Evolutionary conservation across 495 filamentous ascomycete genomes (phyloP), one percentile per base, ranked within the genome.

Genomic region (Penicillium subrubescens): DNA sequence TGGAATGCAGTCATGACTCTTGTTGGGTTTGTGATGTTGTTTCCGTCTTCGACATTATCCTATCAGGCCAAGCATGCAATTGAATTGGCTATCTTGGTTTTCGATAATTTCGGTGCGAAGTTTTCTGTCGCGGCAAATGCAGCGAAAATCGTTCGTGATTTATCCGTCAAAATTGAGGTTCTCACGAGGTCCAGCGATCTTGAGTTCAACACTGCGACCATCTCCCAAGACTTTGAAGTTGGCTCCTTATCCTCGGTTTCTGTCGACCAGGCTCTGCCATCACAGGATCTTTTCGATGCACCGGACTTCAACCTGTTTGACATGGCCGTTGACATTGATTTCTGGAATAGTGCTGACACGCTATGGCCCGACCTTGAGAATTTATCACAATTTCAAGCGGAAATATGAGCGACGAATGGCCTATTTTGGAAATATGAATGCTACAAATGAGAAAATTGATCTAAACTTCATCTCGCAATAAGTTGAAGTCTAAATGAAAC

Each of bases 1-100:
- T 86, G 83, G 83, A 84, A 84, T 55, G 78, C 81, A 3, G 68
- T 79, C 21, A 76, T 86, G 61, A 75, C 82, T 4, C 65, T 86
- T 7, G 67, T 86, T 15, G 84, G 82, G 5, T 87, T 81, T 51
- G 59, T 81, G 5, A 60, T 86, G 0, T 81, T 78, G 0, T 81
- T 78, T 33, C 83, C 83, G 0, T 31, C 66, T 0, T 29, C 67
- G 15, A 21, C 69, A 0, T 56, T 70, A 15, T 73, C 77, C 0
- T 57, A 62, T 0, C 53, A 66, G 15, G 83, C 79, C 2, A 66
- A 81, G 12, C 68, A 58, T 10, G 73, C 79, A 3, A 71, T 86
- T 29, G 73, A 80, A 57, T 63, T 71, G 0, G 72, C 78, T 15
- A 65, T 84, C 17, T 63, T 61, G 0, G 73, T 81, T 4, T 83